Percentiles rank a stretch among this genome's conserved stretches.
phyloP scores from a whole-genome alignment of 345 rosid species.

The Brassica rapa region DNA sequence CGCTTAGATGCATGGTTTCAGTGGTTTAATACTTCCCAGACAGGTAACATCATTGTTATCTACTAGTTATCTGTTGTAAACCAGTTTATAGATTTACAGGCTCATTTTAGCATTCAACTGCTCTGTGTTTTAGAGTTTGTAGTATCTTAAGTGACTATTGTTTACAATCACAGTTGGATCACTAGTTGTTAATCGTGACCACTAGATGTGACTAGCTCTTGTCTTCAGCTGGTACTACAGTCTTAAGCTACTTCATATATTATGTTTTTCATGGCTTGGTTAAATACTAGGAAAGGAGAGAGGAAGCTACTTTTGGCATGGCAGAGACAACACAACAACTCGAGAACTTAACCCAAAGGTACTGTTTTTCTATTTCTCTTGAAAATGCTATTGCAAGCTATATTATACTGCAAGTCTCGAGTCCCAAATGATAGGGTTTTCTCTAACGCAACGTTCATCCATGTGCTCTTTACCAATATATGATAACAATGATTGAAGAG shows the following conservation, averaged over 20 bases:
- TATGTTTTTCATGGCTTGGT: background rate
- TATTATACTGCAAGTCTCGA: background rate
- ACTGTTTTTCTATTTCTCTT: slow-evolving; percentile 22
- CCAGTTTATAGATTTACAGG: background rate
- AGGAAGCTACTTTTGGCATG: slow-evolving; percentile 93
- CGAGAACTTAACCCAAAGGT: slow-evolving; percentile 98
- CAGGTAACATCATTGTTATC: slow-evolving; percentile 53
- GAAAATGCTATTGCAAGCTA: slow-evolving; percentile 13
- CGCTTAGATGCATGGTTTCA: slow-evolving; percentile 96
- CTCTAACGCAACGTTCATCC: background rate
- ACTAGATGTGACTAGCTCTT: background rate
- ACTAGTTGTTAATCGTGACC: slow-evolving; percentile 4
- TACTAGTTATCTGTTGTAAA: slow-evolving; percentile 4
- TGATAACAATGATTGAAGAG: no score
- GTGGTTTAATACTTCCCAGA: slow-evolving; percentile 91
- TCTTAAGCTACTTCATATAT: slow-evolving; percentile 13
- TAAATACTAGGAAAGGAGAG: slow-evolving; percentile 64
- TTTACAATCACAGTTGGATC: slow-evolving; percentile 15
- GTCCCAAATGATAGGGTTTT: background rate
- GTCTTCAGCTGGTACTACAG: background rate
- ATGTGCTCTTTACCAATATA: background rate
- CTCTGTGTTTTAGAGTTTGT: slow-evolving; percentile 17
- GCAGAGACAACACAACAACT: slow-evolving; percentile 68
- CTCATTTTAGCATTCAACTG: background rate
- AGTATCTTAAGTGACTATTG: slow-evolving; percentile 4